phyloP scores from a whole-genome alignment of 2,329 filamentous ascomycete species.

The Coniochaeta prunicola region DNA sequence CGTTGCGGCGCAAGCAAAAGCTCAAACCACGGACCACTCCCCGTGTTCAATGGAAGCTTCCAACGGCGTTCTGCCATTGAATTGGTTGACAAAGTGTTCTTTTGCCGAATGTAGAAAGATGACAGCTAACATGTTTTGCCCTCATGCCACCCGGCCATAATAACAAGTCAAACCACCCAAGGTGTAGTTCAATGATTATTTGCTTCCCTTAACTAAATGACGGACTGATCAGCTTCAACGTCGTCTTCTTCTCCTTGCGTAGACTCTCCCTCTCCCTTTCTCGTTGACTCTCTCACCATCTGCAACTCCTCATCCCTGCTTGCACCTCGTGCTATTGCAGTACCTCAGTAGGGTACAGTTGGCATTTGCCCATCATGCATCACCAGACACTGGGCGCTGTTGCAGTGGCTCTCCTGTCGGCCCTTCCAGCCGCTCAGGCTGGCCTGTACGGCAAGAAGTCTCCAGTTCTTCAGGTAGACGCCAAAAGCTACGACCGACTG shows the following conservation, averaged over 20 bases:
- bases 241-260: neutral
- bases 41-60: constrained; percentile 3
- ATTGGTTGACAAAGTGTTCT: constrained; percentile 18
- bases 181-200: neutral
- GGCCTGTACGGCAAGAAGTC: constrained; percentile 81
- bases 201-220: neutral
- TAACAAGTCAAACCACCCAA: neutral
- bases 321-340: constrained; percentile 6
- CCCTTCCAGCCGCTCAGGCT: constrained; percentile 58
- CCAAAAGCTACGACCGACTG: constrained; percentile 70
- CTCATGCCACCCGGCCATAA: neutral
- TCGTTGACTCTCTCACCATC: neutral
- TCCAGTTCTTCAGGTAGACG: constrained; percentile 75
- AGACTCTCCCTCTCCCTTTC: neutral
- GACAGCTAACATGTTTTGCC: constrained; percentile 15
- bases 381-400: constrained; percentile 45
- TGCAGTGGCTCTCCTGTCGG: constrained; percentile 57
- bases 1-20: constrained; percentile 6
- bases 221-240: neutral
- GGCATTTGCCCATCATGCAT: constrained; percentile 37
- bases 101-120: constrained; percentile 20
- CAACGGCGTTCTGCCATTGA: constrained; percentile 9
- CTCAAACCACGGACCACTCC: neutral
- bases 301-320: constrained; percentile 8
- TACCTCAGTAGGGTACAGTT: neutral